A percentile compares a stretch with the other conserved stretches of the same genome.
phyloP scores from a whole-genome alignment of 73 alveolate species.

The Paramecium biaurelia region DNA sequence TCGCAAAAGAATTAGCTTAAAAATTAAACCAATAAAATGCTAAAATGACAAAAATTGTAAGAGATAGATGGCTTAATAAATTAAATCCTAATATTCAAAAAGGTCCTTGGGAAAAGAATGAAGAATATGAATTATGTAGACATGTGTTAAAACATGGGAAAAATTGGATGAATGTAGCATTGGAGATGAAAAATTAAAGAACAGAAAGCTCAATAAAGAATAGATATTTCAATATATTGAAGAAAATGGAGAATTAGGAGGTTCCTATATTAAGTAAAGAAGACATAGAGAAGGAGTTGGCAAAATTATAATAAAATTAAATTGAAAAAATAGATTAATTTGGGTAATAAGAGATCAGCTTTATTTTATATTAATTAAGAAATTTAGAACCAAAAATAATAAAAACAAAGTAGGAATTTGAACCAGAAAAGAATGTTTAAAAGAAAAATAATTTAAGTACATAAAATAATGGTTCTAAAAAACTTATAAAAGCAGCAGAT shows the following conservation, averaged over 20 bases:
- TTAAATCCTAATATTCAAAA: background rate
- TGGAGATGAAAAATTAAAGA: background rate
- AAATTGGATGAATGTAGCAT: constrained; percentile 2
- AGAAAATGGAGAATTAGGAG: background rate
- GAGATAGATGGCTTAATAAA: background rate
- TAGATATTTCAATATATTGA: background rate
- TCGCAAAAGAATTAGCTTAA: constrained; percentile 9
- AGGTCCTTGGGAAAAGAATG: constrained; percentile 28
- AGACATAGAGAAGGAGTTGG: background rate
- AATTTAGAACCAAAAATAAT: background rate
- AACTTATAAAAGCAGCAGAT: background rate
- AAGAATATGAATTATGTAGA: background rate
- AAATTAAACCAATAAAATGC: background rate
- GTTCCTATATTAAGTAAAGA: background rate
- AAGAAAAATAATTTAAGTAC: background rate
- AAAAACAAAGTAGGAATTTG: background rate
- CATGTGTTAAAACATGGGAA: background rate
- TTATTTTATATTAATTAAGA: background rate
- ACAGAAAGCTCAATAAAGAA: background rate
- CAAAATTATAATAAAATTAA: background rate
- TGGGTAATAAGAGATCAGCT: background rate
- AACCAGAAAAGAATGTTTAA: background rate
- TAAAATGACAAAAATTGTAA: background rate
- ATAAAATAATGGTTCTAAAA: background rate
- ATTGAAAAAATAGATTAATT: background rate